phyloP scores from a whole-genome alignment of 1,284 basidiomycete genomes.

The Fistulina hepatica region DNA sequence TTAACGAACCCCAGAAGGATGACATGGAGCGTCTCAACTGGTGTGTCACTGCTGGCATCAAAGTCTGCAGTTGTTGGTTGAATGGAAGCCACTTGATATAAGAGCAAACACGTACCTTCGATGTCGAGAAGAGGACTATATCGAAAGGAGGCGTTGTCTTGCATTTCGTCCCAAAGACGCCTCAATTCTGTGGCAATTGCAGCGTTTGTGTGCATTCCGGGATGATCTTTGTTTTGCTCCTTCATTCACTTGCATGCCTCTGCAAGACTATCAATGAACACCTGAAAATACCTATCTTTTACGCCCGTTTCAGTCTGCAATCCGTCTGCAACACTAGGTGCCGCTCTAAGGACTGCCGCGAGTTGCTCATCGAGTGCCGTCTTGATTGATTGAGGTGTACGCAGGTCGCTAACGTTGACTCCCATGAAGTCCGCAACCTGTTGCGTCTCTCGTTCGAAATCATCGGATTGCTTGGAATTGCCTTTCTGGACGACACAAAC shows the following conservation, averaged over 20 bases:
- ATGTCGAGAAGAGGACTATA: neutral
- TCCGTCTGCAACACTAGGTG: slow-evolving; percentile 7
- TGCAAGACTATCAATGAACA: slow-evolving; percentile 2
- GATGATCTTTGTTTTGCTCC: neutral
- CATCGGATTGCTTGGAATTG: neutral
- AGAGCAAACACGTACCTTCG: neutral
- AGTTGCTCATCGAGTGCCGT: slow-evolving; percentile 13
- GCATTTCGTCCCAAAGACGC: neutral
- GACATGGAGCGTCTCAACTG: slow-evolving; percentile 28
- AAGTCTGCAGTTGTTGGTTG: slow-evolving; percentile 14
- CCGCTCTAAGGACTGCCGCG: slow-evolving; percentile 10
- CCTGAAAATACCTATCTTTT: slow-evolving; percentile 9
- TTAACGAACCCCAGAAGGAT: slow-evolving; percentile 29
- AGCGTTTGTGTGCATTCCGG: neutral
- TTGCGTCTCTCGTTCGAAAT: slow-evolving; percentile 1
- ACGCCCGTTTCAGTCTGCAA: slow-evolving; percentile 4
- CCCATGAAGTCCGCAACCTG: slow-evolving; percentile 8
- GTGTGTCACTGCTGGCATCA: slow-evolving; percentile 26
- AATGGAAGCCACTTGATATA: neutral
- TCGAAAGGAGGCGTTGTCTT: neutral
- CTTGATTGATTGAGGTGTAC: slow-evolving; percentile 14
- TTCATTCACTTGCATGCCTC: slow-evolving; percentile 4
- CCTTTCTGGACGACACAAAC: slow-evolving; percentile 14
- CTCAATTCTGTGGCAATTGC: neutral
- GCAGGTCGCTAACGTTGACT: slow-evolving; percentile 5